A percentile compares a stretch with the other conserved stretches of the same genome.
Conservation (phyloP, 2,329 filamentous ascomycete species). For the Arthrobotrys entomopaga region DNA sequence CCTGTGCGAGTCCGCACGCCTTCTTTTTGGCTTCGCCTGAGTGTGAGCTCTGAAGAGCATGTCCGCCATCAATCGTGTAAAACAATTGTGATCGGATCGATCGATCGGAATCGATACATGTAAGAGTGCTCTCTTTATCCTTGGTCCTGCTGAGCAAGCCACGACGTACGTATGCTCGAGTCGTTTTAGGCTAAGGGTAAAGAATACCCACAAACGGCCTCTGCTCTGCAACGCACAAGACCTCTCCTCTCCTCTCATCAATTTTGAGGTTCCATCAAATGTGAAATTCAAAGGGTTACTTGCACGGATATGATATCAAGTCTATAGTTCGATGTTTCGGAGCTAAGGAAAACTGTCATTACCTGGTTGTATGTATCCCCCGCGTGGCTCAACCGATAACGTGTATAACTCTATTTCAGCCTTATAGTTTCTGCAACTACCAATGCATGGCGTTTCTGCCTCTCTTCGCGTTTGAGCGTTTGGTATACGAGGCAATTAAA, state of each 20-base stretch:
- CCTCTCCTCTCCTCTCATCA: neutral
- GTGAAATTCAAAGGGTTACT: no score
- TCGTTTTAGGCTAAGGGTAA: neutral
- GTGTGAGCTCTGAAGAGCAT: neutral
- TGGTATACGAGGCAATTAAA: no score
- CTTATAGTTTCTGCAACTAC: neutral
- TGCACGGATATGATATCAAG: no score
- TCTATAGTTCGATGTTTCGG: no score
- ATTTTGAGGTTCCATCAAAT: no score
- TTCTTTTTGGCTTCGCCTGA: neutral
- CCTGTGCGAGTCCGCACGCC: neutral
- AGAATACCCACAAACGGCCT: neutral
- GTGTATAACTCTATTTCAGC: constrained; percentile 5
- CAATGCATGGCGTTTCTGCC: constrained; percentile 1
- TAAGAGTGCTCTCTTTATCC: neutral
- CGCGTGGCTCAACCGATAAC: no score
- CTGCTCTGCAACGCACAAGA: neutral
- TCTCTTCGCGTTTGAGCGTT: no score
- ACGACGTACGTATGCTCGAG: neutral
- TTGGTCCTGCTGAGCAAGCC: neutral
- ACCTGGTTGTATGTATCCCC: no score
- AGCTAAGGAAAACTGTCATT: no score
- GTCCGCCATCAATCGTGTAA: no score
- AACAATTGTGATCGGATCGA: constrained; percentile 34
- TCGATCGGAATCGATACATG: constrained; percentile 7